Evolutionary conservation across 2,329 filamentous ascomycete species (phyloP), one percentile per base, ranked within the genome.

Genomic region (Bipolaris oryzae): DNA sequence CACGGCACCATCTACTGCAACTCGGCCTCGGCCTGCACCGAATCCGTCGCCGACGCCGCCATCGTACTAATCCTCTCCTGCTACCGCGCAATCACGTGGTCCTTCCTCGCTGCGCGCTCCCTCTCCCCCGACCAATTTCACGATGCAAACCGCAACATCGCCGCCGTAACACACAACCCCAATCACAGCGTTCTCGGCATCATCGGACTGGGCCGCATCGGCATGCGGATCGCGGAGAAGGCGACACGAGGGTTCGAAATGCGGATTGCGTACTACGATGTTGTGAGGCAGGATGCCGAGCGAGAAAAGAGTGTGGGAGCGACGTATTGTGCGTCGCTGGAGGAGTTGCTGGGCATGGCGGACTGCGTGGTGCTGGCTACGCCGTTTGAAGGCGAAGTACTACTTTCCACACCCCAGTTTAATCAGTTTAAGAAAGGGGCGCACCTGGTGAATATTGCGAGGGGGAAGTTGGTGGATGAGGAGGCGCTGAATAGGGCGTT

Each of bases 1-100:
- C 81, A 81, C 69, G 88, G 86, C 35, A 84, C 90, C 60, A 76
- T 88, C 49, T 92, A 91, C 76, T 91, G 89, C 79, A 91, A 92
- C 76, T 84, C 86, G 2, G 88, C 88, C 1, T 82, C 86, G 1
- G 88, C 89, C 0, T 88, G 87, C 34, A 87, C 87, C 6, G 89
- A 92, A 67, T 85, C 88, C 4, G 89, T 91, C 1, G 88, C 89
- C 48, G 89, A 92, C 73, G 85, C 89, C 59, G 85, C 87, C 16
- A 80, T 90, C 38, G 87, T 86, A 67, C 82, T 89, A 64, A 84
- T 92, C 63, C 83, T 92, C 47, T 84, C 84, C 7, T 86, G 85
- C 13, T 92, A 91, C 78, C 86, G 89, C 49, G 81, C 85, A 43
- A 82, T 92, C 11, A 81, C 85, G 1, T 90, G 87, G 84, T 87